A percentile compares a stretch with the other conserved stretches of the same genome.
Evolutionary conservation across 768 basidiomycete species (phyloP).

Genomic region (Podaxis sp.): DNA sequence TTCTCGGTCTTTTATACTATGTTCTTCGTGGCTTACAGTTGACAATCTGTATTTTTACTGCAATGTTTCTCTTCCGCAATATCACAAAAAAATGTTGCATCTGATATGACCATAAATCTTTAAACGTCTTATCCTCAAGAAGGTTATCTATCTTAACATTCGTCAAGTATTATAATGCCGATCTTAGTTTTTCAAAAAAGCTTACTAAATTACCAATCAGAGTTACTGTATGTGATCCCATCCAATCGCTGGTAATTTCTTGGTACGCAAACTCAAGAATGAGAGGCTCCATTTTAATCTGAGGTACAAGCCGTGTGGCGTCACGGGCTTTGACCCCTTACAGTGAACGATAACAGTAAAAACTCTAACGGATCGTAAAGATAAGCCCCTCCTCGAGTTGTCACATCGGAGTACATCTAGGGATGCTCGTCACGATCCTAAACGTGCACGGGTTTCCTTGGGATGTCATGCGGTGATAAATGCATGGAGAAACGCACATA

Average conservation of each 20-base stretch:
- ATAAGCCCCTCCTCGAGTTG: neutral
- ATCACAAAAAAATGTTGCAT: neutral
- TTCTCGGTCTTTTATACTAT: neutral
- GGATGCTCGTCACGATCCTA: neutral
- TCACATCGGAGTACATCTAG: neutral
- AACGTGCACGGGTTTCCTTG: neutral
- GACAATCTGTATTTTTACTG: constrained; percentile 8
- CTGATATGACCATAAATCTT: neutral
- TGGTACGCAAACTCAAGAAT: neutral
- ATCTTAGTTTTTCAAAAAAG: neutral
- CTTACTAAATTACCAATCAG: neutral
- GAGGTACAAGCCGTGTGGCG: neutral
- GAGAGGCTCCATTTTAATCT: neutral
- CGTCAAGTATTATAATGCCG: neutral
- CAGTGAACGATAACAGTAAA: neutral
- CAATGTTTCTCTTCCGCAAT: constrained; percentile 4
- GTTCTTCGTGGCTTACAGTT: neutral
- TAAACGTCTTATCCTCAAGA: too few species aligned
- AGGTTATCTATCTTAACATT: neutral
- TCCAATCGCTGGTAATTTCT: neutral
- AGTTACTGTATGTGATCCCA: neutral
- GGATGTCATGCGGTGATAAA: neutral
- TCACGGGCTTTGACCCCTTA: neutral
- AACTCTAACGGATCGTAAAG: neutral
- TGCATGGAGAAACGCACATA: neutral